These are phyloP conservation scores for Puccinia coronata DNA, from an alignment of 1,284 basidiomycete genomes.

Conservation along the genomic window DNA sequence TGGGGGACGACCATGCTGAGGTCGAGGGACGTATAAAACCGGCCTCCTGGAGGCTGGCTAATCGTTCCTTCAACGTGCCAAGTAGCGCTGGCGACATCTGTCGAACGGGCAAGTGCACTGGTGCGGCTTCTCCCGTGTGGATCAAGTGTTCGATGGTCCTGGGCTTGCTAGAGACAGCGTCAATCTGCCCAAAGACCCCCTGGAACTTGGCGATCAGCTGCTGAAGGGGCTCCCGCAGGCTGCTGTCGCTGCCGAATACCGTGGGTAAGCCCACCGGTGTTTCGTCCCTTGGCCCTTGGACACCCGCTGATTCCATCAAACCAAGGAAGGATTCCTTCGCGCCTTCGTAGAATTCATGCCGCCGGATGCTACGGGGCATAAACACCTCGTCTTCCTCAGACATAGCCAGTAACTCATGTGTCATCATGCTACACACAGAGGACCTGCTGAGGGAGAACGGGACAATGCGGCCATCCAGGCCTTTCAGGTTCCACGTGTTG, in stretches of 20 bases:
- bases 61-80: neutral
- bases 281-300: neutral
- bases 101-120: neutral
- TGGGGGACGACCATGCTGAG: neutral
- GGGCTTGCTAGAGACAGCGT: neutral
- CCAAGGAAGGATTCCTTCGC: neutral
- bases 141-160: neutral
- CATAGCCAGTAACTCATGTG: neutral
- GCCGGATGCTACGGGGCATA: neutral
- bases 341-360: neutral
- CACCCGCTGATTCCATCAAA: neutral
- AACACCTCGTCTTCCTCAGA: neutral
- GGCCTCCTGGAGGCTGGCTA: neutral
- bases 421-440: neutral
- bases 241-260: neutral
- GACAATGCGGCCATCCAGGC: neutral
- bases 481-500: neutral
- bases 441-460: neutral
- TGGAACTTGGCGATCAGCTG: too few relatives aligned
- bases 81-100: neutral
- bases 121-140: neutral
- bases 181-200: neutral
- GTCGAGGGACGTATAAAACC: neutral
- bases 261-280: neutral
- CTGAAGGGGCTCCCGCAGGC: neutral